A percentile compares a stretch with the other conserved stretches of the same genome.
These are phyloP conservation scores for Penicillium nordicum DNA, from an alignment of 2,329 filamentous ascomycete genomes.

Conservation along the genomic window DNA sequence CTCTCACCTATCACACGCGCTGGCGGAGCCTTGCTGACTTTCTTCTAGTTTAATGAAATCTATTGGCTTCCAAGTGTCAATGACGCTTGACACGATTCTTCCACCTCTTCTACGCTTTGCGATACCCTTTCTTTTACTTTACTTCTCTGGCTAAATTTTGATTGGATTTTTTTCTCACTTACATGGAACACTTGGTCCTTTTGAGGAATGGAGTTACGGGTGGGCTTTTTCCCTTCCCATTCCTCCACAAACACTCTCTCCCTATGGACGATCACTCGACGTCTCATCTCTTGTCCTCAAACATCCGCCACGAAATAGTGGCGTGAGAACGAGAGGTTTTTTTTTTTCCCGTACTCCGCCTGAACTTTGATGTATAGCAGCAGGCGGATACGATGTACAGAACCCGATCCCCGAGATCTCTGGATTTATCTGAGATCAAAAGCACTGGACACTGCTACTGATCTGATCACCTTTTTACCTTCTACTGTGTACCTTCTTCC, in stretches of 20 bases:
- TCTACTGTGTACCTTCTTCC: slow-evolving; percentile 3
- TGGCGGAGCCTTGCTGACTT: slow-evolving; percentile 65
- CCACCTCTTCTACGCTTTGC: slow-evolving; percentile 9
- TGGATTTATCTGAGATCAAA: slow-evolving; percentile 8
- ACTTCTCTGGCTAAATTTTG: slow-evolving; percentile 8
- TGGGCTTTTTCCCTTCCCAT: not conserved
- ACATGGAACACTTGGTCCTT: slow-evolving; percentile 12
- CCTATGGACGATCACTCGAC: no score
- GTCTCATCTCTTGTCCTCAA: not conserved
- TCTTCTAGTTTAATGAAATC: slow-evolving; percentile 72
- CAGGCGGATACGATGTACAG: slow-evolving; percentile 17
- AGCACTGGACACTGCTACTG: slow-evolving; percentile 4
- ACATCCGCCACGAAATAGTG: not conserved
- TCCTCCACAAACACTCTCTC: not conserved
- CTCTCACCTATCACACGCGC: slow-evolving; percentile 49
- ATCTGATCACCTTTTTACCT: not conserved
- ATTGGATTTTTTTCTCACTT: slow-evolving; percentile 12
- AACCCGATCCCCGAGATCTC: not conserved
- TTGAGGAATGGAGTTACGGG: slow-evolving; percentile 15
- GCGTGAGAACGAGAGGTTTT: not conserved
- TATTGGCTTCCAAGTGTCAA: not conserved
- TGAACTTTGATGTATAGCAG: slow-evolving; percentile 18
- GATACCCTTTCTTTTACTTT: slow-evolving; percentile 20
- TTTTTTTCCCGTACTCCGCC: not conserved
- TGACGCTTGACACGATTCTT: slow-evolving; percentile 7